phyloP scores from a whole-genome alignment of 208 protist genomes.

The Leishmania amazonensis region DNA sequence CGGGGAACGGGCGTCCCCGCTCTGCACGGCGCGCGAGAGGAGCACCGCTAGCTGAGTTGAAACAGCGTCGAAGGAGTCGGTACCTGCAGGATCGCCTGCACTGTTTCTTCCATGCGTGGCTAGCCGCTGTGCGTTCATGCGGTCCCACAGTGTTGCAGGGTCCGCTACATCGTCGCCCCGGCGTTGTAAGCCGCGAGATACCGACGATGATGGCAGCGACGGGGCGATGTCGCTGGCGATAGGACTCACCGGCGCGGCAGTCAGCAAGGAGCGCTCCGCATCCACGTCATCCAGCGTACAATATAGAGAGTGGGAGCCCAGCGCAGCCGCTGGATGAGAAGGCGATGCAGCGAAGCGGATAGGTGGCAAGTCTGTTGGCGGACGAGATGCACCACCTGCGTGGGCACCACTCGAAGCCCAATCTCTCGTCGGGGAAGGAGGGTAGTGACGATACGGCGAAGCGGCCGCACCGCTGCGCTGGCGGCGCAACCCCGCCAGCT shows the following conservation, averaged over 20 bases:
- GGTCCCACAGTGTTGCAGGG: neutral
- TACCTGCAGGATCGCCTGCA: neutral
- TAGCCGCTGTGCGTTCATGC: neutral
- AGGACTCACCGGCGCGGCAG: slow-evolving; percentile 17
- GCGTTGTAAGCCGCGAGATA: neutral
- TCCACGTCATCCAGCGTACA: neutral
- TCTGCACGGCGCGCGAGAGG: slow-evolving; percentile 18
- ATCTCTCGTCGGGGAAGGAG: neutral
- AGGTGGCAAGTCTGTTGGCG: neutral
- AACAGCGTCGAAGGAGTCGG: neutral
- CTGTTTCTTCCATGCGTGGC: neutral
- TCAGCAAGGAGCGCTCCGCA: slow-evolving; percentile 5
- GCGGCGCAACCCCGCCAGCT: slow-evolving; percentile 19
- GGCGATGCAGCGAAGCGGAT: neutral
- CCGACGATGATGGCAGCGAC: slow-evolving; percentile 19
- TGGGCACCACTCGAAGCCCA: neutral
- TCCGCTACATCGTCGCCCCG: neutral
- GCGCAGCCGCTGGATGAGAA: neutral
- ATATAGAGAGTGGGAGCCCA: neutral
- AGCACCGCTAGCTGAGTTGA: slow-evolving; percentile 18
- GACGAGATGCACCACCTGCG: neutral
- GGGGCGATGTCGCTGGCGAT: slow-evolving; percentile 24
- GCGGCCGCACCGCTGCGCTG: neutral
- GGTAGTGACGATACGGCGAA: neutral
- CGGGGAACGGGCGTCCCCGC: neutral